Conservation (phyloP, 495 filamentous ascomycete genomes). For the Podospora conica region DNA sequence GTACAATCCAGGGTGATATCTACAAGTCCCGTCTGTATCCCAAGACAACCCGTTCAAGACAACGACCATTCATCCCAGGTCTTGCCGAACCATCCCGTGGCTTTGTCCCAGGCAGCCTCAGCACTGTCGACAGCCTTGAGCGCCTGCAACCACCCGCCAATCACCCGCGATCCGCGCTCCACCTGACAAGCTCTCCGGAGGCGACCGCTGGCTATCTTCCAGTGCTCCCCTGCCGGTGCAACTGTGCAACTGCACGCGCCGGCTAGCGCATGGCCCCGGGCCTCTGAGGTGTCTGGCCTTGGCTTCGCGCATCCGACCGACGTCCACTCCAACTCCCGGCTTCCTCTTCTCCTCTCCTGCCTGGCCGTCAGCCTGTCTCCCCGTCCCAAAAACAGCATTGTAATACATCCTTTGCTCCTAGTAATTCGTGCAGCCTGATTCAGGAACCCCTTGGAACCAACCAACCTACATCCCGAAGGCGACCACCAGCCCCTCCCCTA, state of each 20-base stretch:
- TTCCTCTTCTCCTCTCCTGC: slow-evolving; percentile 6
- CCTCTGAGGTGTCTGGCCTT: slow-evolving; percentile 3
- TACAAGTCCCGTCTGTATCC: not conserved
- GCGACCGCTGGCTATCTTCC: not conserved
- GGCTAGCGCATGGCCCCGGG: not conserved
- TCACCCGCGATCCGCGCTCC: not conserved
- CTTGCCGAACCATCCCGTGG: no score
- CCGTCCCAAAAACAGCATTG: not conserved
- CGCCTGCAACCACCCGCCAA: slow-evolving; percentile 2
- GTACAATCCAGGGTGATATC: not conserved
- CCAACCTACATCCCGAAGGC: not conserved
- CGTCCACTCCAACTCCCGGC: not conserved
- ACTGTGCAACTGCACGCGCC: not conserved
- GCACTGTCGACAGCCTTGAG: slow-evolving; percentile 4
- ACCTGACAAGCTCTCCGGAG: slow-evolving; percentile 1
- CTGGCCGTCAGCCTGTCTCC: slow-evolving; percentile 1
- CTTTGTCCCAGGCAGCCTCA: no score
- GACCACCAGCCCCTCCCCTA: not conserved
- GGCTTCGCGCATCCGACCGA: slow-evolving; percentile 4
- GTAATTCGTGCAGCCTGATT: not conserved
- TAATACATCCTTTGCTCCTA: not conserved
- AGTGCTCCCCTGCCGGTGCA: not conserved
- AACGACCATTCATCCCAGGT: no score
- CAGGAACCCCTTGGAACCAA: not conserved
- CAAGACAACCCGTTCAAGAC: not conserved